Evolutionary conservation across 1,284 basidiomycete genomes (phyloP).

Genomic region (Ganoderma multipileum): DNA sequence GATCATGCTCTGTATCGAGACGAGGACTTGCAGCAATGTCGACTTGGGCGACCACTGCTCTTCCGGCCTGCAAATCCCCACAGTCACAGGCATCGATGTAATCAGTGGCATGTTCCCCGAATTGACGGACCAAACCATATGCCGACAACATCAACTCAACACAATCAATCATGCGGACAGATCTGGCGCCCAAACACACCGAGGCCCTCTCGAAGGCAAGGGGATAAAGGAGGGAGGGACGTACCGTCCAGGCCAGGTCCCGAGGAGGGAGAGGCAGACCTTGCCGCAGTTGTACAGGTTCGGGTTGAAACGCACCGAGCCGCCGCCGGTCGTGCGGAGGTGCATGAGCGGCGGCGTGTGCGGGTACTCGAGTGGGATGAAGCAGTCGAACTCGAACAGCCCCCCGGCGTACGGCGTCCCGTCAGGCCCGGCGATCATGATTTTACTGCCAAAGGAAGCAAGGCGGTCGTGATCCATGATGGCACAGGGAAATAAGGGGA

Average conservation of each 20-base stretch:
- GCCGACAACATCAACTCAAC: neutral
- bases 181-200: neutral
- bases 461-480: neutral
- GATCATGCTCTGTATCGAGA: conserved; percentile 66
- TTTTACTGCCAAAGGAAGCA: conserved; percentile 45
- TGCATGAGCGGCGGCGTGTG: conserved; percentile 52
- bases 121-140: neutral
- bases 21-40: conserved; percentile 60
- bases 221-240: conserved; percentile 18
- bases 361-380: conserved; percentile 58
- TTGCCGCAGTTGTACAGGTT: conserved; percentile 59
- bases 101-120: neutral
- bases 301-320: conserved; percentile 59
- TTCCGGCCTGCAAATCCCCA: conserved; percentile 46
- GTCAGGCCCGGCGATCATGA: conserved; percentile 63
- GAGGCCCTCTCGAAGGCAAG: neutral
- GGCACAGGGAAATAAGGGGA: neutral
- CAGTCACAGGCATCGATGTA: neutral
- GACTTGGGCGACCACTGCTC: conserved; percentile 60
- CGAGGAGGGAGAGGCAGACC: conserved; percentile 60
- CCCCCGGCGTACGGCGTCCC: conserved; percentile 61
- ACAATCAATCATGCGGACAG: neutral
- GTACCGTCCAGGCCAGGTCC: conserved; percentile 58
- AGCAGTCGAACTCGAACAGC: conserved; percentile 65
- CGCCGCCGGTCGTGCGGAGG: conserved; percentile 58